Evolutionary conservation across 495 filamentous ascomycete species (phyloP).

Genomic region (Aspergillus taichungensis): DNA sequence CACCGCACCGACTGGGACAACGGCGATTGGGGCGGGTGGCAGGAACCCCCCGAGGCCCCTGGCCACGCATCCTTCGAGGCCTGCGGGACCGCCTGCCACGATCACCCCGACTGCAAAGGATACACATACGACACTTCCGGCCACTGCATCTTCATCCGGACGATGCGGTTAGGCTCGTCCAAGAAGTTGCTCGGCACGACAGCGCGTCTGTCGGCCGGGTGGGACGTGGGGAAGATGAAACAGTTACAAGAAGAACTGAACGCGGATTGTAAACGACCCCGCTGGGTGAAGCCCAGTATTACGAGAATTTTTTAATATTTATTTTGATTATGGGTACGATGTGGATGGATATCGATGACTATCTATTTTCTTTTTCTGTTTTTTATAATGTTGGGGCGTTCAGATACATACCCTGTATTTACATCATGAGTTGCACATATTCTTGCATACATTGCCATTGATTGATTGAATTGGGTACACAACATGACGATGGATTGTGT

Average conservation of each 20-base stretch:
- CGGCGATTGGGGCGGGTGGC: constrained; percentile 20
- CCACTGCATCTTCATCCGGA: constrained; percentile 19
- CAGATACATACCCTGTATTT: too few relatives aligned
- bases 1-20: constrained; percentile 28
- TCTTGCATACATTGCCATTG: too few relatives aligned
- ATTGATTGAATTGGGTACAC: too few relatives aligned
- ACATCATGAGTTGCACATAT: too few relatives aligned
- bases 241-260: constrained; percentile 10
- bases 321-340: constrained; percentile 2
- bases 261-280: not conserved
- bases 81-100: constrained; percentile 20
- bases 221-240: constrained; percentile 24
- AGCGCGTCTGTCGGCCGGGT: constrained; percentile 19
- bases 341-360: too few relatives aligned
- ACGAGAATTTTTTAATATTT: constrained; percentile 18
- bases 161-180: constrained; percentile 16
- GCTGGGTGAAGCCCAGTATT: constrained; percentile 26
- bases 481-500: too few relatives aligned
- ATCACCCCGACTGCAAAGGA: constrained; percentile 17
- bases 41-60: constrained; percentile 15
- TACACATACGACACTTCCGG: constrained; percentile 19
- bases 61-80: constrained; percentile 18
- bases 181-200: constrained; percentile 3
- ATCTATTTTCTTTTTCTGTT: too few relatives aligned
- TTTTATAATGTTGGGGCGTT: too few relatives aligned